These are phyloP conservation scores for Biscogniauxia sp. DNA, from an alignment of 2,329 filamentous ascomycete genomes.

Conservation along the genomic window DNA sequence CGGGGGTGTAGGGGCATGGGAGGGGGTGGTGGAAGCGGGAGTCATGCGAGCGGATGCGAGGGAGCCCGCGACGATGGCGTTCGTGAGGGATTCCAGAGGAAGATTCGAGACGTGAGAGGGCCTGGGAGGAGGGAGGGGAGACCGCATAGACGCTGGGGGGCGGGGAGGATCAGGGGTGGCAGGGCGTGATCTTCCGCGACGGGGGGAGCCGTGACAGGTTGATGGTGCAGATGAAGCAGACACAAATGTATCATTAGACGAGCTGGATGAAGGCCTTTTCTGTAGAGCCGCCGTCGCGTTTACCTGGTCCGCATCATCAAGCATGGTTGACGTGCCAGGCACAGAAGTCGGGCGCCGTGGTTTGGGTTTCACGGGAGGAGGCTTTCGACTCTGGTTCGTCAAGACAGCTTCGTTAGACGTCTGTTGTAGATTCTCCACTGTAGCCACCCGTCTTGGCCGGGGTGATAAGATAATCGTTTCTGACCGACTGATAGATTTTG, in stretches of 20 bases:
- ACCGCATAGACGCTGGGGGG: conserved; percentile 15
- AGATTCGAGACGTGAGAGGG: conserved; percentile 36
- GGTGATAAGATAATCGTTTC: conserved; percentile 28
- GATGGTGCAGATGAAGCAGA: conserved; percentile 39
- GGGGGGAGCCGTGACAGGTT: conserved; percentile 29
- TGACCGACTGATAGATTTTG: conserved; percentile 16
- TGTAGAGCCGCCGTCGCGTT: neutral
- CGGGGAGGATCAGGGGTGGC: conserved; percentile 17
- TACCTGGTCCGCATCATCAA: conserved; percentile 2
- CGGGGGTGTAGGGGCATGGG: conserved; percentile 39
- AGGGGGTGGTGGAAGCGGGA: conserved; percentile 33
- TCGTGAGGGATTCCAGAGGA: conserved; percentile 64
- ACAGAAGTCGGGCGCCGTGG: conserved; percentile 13
- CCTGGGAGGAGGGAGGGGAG: conserved; percentile 7
- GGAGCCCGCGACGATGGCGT: conserved; percentile 73
- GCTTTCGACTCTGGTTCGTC: conserved; percentile 6
- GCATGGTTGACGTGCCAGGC: conserved; percentile 2
- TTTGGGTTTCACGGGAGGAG: conserved; percentile 15
- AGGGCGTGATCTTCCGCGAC: conserved; percentile 18
- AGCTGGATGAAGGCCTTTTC: conserved; percentile 31
- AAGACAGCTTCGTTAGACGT: conserved; percentile 7
- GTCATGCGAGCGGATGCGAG: conserved; percentile 61
- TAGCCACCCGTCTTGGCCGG: conserved; percentile 24
- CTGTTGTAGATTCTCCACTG: conserved; percentile 22
- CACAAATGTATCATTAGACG: conserved; percentile 47